These are phyloP conservation scores for Climacium dendroides DNA, from an alignment of 225 moss, liverwort and hornwort species.

Conservation along the genomic window DNA sequence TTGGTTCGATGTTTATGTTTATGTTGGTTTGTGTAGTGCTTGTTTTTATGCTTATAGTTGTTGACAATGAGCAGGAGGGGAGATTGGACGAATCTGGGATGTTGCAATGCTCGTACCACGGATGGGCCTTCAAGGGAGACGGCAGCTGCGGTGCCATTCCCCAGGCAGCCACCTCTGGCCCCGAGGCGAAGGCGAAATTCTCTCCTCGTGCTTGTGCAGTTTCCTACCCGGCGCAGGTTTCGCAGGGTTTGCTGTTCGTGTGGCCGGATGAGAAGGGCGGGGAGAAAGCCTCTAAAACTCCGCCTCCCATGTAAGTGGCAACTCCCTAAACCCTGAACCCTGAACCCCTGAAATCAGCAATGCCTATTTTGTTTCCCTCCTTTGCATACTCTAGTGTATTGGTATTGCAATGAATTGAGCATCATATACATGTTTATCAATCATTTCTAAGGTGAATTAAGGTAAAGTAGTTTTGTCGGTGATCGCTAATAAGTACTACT, in stretches of 20 bases:
- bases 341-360: background rate
- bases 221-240: slow-evolving; percentile 61
- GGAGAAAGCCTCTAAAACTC: slow-evolving; percentile 52
- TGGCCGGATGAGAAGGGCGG: slow-evolving; percentile 95
- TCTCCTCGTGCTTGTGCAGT: slow-evolving; percentile 76
- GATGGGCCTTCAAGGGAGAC: slow-evolving; percentile 90
- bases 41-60: background rate
- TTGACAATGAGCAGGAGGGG: slow-evolving; percentile 45
- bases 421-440: background rate
- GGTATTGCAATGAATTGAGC: background rate
- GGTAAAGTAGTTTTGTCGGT: background rate
- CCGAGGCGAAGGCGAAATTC: slow-evolving; percentile 64
- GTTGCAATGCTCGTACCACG: slow-evolving; percentile 98
- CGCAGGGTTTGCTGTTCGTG: slow-evolving; percentile 86
- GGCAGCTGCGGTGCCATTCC: slow-evolving; percentile 86
- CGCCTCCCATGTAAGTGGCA: slow-evolving; percentile 46
- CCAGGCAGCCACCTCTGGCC: slow-evolving; percentile 64
- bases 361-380: background rate
- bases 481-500: background rate
- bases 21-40: background rate
- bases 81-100: slow-evolving; percentile 74
- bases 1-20: background rate
- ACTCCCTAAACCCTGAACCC: background rate
- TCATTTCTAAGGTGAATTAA: background rate
- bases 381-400: background rate